These are phyloP conservation scores for Debaryomyces coudertii DNA, from an alignment of 1,139 yeast species.

Conservation along the genomic window DNA sequence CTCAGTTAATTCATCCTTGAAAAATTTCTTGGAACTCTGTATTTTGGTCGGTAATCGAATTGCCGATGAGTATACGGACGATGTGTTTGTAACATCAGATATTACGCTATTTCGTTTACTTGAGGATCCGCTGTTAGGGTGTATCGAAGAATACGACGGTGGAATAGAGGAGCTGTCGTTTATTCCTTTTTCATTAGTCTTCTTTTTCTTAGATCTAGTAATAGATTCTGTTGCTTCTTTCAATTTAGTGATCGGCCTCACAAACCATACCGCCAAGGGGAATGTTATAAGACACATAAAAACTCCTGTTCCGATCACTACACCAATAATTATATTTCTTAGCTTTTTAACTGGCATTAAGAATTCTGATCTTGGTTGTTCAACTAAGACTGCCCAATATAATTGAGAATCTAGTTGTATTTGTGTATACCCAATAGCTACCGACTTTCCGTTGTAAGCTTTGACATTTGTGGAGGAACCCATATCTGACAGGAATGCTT, in stretches of 20 bases:
- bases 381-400: slow-evolving; percentile 80
- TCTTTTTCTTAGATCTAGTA: slow-evolving; percentile 37
- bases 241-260: slow-evolving; percentile 77
- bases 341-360: slow-evolving; percentile 64
- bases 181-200: slow-evolving; percentile 11
- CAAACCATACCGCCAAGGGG: slow-evolving; percentile 83
- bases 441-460: slow-evolving; percentile 43
- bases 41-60: slow-evolving; percentile 54
- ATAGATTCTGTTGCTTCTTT: slow-evolving; percentile 81
- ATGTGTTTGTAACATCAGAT: slow-evolving; percentile 31
- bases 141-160: slow-evolving; percentile 3
- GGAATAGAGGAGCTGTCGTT: slow-evolving; percentile 6
- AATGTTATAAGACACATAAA: slow-evolving; percentile 75
- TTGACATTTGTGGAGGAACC: slow-evolving; percentile 57
- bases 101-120: slow-evolving; percentile 30
- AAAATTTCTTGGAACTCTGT: slow-evolving; percentile 57
- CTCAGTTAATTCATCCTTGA: slow-evolving; percentile 86
- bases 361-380: slow-evolving; percentile 63
- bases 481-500: slow-evolving; percentile 37
- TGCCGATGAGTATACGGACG: slow-evolving; percentile 42
- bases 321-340: slow-evolving; percentile 73
- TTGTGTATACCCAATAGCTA: slow-evolving; percentile 74
- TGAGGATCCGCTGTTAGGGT: slow-evolving; percentile 6
- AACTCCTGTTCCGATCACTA: slow-evolving; percentile 77
- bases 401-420: slow-evolving; percentile 50